Conservation (phyloP, 768 basidiomycete species). For the Rhodotorula kratochvilovae region DNA sequence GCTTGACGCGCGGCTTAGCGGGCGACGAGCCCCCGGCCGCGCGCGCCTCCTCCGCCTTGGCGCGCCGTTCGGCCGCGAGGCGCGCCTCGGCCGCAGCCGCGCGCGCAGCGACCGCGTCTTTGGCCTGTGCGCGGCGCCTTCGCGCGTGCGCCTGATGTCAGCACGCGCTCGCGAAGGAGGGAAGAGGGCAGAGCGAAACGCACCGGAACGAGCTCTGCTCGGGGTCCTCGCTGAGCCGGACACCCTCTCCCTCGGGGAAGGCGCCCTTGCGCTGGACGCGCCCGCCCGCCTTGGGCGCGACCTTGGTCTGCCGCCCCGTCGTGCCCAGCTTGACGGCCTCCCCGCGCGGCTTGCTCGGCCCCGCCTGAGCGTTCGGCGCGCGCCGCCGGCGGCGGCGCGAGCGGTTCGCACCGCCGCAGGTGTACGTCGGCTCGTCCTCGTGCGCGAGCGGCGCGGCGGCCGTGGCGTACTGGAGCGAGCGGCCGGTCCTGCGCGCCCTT, state of each 20-base stretch:
- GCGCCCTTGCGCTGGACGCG: constrained; percentile 22
- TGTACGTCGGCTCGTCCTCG: constrained; percentile 1
- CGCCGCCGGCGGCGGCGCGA: not conserved
- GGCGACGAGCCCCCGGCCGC: not conserved
- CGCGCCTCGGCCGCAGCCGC: constrained; percentile 15
- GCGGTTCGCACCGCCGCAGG: constrained; percentile 14
- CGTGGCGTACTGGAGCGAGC: not conserved
- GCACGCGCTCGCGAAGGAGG: no score
- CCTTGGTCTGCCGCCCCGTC: constrained; percentile 33
- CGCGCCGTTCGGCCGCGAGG: constrained; percentile 5
- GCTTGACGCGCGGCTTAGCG: not conserved
- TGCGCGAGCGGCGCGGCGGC: not conserved
- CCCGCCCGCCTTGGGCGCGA: constrained; percentile 25
- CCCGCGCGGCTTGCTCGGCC: constrained; percentile 6
- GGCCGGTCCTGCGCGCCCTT: not conserved
- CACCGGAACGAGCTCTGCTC: constrained; percentile 27
- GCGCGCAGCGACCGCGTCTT: constrained; percentile 12
- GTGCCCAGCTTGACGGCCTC: constrained; percentile 13
- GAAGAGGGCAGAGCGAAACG: not conserved
- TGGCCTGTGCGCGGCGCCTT: constrained; percentile 14
- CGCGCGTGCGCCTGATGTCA: no score
- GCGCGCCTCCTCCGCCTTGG: constrained; percentile 9
- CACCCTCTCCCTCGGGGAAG: constrained; percentile 20
- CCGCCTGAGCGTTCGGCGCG: not conserved
- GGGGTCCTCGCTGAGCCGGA: constrained; percentile 11